Evolutionary conservation across 306 rosid genomes (phyloP).

Genomic region (Rosa chinensis): DNA sequence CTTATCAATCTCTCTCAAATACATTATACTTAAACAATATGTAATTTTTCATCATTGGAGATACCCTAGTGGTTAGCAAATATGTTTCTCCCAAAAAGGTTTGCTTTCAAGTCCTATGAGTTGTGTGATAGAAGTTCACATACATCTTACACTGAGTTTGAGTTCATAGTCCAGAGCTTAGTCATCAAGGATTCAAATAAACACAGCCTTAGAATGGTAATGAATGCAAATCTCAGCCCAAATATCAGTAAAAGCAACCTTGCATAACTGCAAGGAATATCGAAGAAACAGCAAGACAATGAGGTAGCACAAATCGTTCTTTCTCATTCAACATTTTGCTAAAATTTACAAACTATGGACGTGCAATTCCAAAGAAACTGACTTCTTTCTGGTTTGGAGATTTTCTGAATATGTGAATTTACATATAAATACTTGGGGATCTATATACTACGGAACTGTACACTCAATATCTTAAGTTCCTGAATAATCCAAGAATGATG

Average conservation of each 20-base stretch:
- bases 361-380: constrained; percentile 8
- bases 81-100: background rate
- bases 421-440: constrained; percentile 37
- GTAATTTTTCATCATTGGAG: background rate
- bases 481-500: constrained; percentile 21
- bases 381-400: constrained; percentile 16
- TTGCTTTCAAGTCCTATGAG: background rate
- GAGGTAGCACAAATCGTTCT: background rate
- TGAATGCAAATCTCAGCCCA: background rate
- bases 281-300: background rate
- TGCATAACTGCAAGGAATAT: background rate
- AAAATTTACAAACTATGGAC: constrained; percentile 27
- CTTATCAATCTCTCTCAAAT: too few relatives aligned
- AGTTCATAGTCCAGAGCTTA: background rate
- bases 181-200: background rate
- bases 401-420: constrained; percentile 24
- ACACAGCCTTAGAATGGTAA: background rate
- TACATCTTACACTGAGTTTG: background rate
- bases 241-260: background rate
- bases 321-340: constrained; percentile 27
- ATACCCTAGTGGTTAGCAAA: background rate
- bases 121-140: background rate
- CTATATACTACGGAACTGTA: constrained; percentile 42
- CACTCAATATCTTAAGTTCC: constrained; percentile 29
- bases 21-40: too few relatives aligned